A percentile compares a stretch with the other conserved stretches of the same genome.
phyloP scores from a whole-genome alignment of 1,139 yeast species.

The Saccharomycopsis phalli region DNA sequence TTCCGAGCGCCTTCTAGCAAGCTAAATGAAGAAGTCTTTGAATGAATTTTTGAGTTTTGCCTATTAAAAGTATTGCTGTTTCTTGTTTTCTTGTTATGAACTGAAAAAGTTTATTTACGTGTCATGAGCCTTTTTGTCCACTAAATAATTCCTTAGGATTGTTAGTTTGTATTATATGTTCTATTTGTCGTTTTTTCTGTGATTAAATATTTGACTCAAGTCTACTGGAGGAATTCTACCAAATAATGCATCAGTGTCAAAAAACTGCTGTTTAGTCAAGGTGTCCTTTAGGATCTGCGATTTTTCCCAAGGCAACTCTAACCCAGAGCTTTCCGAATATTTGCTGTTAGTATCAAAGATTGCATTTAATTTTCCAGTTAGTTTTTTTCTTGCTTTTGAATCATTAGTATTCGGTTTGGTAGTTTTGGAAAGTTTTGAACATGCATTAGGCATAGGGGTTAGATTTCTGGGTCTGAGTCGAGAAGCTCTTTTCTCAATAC shows the following conservation, averaged over 20 bases:
- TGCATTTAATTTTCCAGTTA: not conserved
- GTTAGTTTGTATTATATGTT: not conserved
- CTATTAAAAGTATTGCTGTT: too few relatives aligned
- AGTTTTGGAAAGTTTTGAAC: too few relatives aligned
- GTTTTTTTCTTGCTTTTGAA: not conserved
- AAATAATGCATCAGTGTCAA: constrained; percentile 10
- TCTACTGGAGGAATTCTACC: constrained; percentile 9
- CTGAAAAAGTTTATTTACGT: too few relatives aligned
- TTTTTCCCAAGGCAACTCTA: constrained; percentile 11
- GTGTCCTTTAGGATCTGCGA: constrained; percentile 2
- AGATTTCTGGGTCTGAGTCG: not conserved
- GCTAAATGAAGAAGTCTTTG: constrained; percentile 1
- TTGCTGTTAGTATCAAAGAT: too few relatives aligned
- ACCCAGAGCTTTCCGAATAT: too few relatives aligned
- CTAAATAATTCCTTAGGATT: not conserved
- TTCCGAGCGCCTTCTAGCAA: constrained; percentile 2
- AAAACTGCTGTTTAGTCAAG: constrained; percentile 5
- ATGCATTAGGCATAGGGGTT: too few relatives aligned
- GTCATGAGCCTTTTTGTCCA: too few relatives aligned
- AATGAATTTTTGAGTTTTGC: too few relatives aligned
- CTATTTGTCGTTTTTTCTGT: not conserved
- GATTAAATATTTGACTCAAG: constrained; percentile 6
- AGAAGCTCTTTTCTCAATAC: not conserved
- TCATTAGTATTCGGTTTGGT: not conserved
- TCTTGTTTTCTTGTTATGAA: not conserved